phyloP scores from a whole-genome alignment of 108 stramenopile species.

The Stephanodiscus minutulus region DNA sequence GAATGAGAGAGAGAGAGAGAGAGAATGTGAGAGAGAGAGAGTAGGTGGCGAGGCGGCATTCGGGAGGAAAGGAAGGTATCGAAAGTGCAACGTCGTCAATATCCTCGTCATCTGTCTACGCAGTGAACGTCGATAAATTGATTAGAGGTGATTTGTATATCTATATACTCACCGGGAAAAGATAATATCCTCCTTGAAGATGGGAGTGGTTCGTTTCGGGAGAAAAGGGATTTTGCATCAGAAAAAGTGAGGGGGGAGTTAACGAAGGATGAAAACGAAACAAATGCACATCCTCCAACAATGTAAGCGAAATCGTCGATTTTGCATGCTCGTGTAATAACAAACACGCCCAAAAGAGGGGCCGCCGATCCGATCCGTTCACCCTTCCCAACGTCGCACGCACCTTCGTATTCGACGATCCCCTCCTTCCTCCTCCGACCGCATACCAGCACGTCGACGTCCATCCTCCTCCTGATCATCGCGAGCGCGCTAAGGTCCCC shows the following conservation, averaged over 20 bases:
- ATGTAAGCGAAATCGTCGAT: no score
- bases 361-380: no score
- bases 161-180: conserved; percentile 32
- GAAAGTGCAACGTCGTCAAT: background rate
- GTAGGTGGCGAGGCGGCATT: background rate
- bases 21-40: background rate
- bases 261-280: no score
- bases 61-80: background rate
- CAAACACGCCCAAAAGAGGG: no score
- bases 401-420: conserved; percentile 85
- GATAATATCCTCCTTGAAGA: conserved; percentile 69
- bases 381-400: conserved; percentile 28
- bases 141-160: no score
- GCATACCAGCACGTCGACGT: conserved; percentile 94
- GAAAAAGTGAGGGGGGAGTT: background rate
- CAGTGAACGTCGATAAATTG: no score
- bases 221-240: background rate
- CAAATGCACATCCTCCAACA: no score
- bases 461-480: conserved; percentile 77
- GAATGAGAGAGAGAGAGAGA: no score
- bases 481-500: conserved; percentile 77
- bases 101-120: no score
- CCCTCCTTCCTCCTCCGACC: conserved; percentile 94
- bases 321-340: no score
- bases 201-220: no score